A percentile compares a stretch with the other conserved stretches of the same genome.
phyloP scores from a whole-genome alignment of 2,329 filamentous ascomycete genomes.

The Fusarium buharicum region DNA sequence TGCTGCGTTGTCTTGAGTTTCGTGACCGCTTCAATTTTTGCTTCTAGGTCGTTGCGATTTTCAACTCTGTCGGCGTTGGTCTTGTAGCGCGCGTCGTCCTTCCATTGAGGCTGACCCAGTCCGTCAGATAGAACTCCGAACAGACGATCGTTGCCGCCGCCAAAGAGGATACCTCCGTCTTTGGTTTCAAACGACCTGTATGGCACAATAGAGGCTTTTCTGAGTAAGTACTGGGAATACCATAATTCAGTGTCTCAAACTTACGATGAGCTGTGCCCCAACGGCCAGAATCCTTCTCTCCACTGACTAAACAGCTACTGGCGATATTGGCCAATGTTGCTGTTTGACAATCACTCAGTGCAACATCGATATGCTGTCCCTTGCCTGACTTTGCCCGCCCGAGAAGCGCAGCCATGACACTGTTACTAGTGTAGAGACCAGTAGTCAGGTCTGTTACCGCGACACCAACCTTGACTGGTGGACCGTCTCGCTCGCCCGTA shows the following conservation, averaged over 20 bases:
- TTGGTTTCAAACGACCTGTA: conserved; percentile 85
- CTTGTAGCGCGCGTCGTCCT: conserved; percentile 66
- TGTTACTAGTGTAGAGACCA: conserved; percentile 92
- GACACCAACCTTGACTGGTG: conserved; percentile 96
- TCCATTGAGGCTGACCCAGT: conserved; percentile 68
- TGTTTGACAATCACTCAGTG: conserved; percentile 92
- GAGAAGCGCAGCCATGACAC: conserved; percentile 93
- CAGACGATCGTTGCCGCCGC: conserved; percentile 77
- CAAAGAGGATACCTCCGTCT: conserved; percentile 76
- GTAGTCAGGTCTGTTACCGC: conserved; percentile 97
- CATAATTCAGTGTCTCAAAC: conserved; percentile 33
- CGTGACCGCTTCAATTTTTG: conserved; percentile 80
- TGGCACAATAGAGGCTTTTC: conserved; percentile 89
- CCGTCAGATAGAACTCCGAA: conserved; percentile 73
- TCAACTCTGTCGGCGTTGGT: conserved; percentile 72
- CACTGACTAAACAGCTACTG: conserved; percentile 88
- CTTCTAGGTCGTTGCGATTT: conserved; percentile 81
- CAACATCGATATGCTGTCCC: conserved; percentile 92
- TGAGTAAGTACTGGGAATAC: conserved; percentile 1
- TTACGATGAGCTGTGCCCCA: conserved; percentile 97
- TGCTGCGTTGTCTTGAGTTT: conserved; percentile 82
- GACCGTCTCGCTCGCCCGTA: conserved; percentile 85
- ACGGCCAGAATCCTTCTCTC: conserved; percentile 84
- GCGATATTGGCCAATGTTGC: conserved; percentile 96
- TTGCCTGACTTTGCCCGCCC: conserved; percentile 76